These are phyloP conservation scores for Hordeum pubiflorum DNA, from an alignment of 202 grass and related monocot genomes.

Conservation along the genomic window DNA sequence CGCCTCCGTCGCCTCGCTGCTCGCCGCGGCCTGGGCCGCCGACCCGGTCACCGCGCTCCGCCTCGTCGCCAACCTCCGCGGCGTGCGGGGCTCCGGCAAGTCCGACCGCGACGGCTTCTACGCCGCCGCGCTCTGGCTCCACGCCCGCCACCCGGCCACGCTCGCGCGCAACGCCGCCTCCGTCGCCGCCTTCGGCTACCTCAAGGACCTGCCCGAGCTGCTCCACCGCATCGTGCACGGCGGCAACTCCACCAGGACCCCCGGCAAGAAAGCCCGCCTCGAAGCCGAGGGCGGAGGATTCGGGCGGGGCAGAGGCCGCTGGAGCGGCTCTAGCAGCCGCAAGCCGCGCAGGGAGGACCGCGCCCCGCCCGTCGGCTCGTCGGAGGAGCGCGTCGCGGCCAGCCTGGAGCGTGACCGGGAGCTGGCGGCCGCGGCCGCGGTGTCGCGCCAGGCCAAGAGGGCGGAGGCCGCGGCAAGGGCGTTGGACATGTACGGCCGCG, in stretches of 20 bases:
- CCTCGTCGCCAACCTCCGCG: slow-evolving; percentile 57
- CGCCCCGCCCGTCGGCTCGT: neutral
- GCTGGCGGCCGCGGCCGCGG: slow-evolving; percentile 15
- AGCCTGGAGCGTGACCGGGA: slow-evolving; percentile 35
- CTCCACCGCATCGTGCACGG: slow-evolving; percentile 16
- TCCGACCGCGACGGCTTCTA: slow-evolving; percentile 91
- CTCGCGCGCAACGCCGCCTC: slow-evolving; percentile 8
- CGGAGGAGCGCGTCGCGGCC: slow-evolving; percentile 38
- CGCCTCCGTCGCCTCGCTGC: too few relatives aligned
- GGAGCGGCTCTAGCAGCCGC: neutral
- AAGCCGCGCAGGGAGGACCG: neutral
- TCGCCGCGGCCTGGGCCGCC: too few relatives aligned
- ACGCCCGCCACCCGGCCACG: slow-evolving; percentile 30
- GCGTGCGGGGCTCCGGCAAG: slow-evolving; percentile 66
- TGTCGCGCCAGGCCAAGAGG: slow-evolving; percentile 18
- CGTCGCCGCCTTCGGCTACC: slow-evolving; percentile 18
- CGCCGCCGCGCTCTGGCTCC: slow-evolving; percentile 66
- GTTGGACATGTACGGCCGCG: neutral
- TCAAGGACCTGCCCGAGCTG: slow-evolving; percentile 29
- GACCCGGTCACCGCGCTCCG: neutral
- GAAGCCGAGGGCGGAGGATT: too few relatives aligned
- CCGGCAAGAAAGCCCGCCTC: too few relatives aligned
- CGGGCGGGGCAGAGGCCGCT: too few relatives aligned
- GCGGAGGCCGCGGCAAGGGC: slow-evolving; percentile 9
- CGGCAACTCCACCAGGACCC: neutral